These are phyloP conservation scores for Lenwebbia sp. DNA, from an alignment of 345 rosid genomes.

Conservation along the genomic window DNA sequence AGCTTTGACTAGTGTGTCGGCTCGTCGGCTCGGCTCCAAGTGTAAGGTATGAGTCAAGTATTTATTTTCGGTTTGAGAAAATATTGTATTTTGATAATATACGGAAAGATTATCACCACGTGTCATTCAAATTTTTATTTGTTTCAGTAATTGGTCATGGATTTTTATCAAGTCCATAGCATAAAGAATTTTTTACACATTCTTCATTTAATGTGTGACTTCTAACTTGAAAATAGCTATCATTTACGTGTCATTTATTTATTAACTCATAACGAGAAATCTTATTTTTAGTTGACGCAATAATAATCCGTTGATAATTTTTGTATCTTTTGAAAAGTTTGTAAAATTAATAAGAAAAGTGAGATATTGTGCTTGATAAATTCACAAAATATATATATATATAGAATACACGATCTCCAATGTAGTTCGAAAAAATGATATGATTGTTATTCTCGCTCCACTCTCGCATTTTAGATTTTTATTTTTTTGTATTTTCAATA, in stretches of 20 bases:
- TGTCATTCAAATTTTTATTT: background rate
- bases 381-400: too few relatives aligned
- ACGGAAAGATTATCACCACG: background rate
- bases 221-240: background rate
- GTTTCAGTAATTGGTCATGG: background rate
- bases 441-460: fast-evolving
- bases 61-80: background rate
- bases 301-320: background rate
- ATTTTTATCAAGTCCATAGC: fast-evolving
- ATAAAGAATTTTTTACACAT: background rate
- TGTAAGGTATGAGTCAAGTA: background rate
- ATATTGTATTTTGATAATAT: background rate
- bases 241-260: too few relatives aligned
- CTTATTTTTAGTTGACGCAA: too few relatives aligned
- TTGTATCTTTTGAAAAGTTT: background rate
- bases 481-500: background rate
- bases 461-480: background rate
- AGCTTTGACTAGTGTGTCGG: background rate
- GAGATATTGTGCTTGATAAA: fast-evolving
- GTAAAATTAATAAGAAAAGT: background rate
- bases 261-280: too few relatives aligned
- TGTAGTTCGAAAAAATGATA: background rate
- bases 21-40: background rate
- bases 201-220: fast-evolving
- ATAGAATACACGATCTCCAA: fast-evolving